These are phyloP conservation scores for Nannizziopsis arthrosporioides DNA, from an alignment of 2,329 filamentous ascomycete species.

Conservation along the genomic window DNA sequence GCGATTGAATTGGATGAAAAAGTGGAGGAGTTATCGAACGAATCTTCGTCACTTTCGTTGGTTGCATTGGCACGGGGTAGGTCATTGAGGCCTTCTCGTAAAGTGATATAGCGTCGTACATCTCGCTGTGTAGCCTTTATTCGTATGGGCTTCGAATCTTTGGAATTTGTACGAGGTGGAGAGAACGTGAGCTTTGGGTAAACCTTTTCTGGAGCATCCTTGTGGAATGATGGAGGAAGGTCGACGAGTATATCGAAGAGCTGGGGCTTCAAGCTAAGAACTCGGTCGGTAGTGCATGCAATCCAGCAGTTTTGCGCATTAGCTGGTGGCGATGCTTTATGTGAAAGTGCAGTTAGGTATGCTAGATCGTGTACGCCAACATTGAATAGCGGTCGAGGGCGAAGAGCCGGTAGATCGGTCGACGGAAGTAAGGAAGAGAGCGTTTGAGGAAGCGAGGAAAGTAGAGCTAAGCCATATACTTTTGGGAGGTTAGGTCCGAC, in stretches of 20 bases:
- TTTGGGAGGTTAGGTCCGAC: conserved; percentile 17
- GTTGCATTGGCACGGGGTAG: conserved; percentile 18
- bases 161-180: conserved; percentile 43
- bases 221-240: conserved; percentile 54
- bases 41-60: conserved; percentile 25
- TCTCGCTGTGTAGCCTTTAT: conserved; percentile 86
- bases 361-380: conserved; percentile 89
- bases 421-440: conserved; percentile 58
- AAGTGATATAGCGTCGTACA: conserved; percentile 61
- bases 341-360: conserved; percentile 56
- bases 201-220: conserved; percentile 47
- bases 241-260: conserved; percentile 86
- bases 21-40: conserved; percentile 31
- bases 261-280: conserved; percentile 71
- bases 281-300: conserved; percentile 90
- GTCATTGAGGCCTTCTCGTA: conserved; percentile 50
- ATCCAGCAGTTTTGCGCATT: conserved; percentile 60
- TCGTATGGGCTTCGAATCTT: conserved; percentile 20
- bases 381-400: conserved; percentile 76
- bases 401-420: conserved; percentile 47
- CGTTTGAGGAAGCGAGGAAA: conserved; percentile 74
- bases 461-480: conserved; percentile 91
- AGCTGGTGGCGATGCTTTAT: conserved; percentile 29
- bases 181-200: conserved; percentile 58
- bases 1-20: conserved; percentile 37